These are phyloP conservation scores for Leccinum obscurum DNA, from an alignment of 768 basidiomycete genomes.

Conservation along the genomic window DNA sequence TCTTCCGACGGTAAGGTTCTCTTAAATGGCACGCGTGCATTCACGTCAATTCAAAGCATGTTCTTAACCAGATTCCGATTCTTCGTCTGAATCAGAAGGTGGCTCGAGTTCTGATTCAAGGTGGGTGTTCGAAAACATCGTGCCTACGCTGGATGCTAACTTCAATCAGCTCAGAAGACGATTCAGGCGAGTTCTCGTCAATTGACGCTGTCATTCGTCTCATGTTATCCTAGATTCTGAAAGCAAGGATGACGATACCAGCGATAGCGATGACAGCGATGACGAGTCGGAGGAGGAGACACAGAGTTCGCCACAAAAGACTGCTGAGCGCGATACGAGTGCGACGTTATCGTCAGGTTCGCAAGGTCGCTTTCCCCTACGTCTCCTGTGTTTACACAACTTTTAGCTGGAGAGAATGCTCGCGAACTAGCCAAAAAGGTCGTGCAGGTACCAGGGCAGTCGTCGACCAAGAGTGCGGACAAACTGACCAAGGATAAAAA, in stretches of 20 bases:
- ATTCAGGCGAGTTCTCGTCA: constrained; percentile 21
- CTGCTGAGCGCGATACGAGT: constrained; percentile 38
- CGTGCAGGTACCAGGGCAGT: constrained; percentile 4
- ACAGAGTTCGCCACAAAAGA: constrained; percentile 9
- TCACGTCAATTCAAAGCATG: neutral
- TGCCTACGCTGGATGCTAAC: constrained; percentile 11
- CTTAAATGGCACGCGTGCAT: neutral
- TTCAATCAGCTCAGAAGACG: constrained; percentile 19
- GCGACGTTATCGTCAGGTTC: constrained; percentile 40
- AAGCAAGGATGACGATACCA: constrained; percentile 7
- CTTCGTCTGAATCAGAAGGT: constrained; percentile 22
- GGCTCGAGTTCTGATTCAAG: constrained; percentile 29
- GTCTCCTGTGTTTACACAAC: neutral
- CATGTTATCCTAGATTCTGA: constrained; percentile 18
- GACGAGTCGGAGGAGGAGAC: constrained; percentile 5
- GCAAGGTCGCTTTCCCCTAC: neutral
- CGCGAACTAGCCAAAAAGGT: neutral
- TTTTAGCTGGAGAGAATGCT: constrained; percentile 16
- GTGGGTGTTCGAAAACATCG: constrained; percentile 13
- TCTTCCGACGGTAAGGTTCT: constrained; percentile 28
- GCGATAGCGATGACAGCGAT: constrained; percentile 12
- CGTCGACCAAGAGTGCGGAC: neutral
- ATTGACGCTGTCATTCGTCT: neutral
- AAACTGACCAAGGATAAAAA: neutral
- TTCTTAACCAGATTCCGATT: constrained; percentile 14